Conservation (phyloP, 179 eudicot species). For the Patellifolia procumbens region DNA sequence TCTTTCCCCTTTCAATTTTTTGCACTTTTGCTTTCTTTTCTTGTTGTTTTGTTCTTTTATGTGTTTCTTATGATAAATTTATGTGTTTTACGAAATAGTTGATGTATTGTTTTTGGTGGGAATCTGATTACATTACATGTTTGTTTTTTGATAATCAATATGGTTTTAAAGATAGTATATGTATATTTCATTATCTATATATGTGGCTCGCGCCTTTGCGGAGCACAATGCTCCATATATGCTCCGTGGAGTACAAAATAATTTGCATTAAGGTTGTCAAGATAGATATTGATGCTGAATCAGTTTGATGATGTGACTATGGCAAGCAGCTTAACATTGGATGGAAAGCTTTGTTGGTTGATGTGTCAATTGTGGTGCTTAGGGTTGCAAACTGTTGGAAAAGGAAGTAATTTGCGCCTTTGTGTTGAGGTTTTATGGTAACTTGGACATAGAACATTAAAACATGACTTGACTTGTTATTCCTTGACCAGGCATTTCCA, state of each 20-base stretch:
- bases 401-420: background rate
- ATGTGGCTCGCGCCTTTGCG: too few relatives aligned
- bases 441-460: background rate
- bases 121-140: background rate
- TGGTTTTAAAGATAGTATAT: too few relatives aligned
- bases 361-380: constrained; percentile 1
- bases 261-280: too few relatives aligned
- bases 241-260: too few relatives aligned
- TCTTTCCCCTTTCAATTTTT: background rate
- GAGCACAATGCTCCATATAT: too few relatives aligned
- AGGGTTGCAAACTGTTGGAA: background rate
- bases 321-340: background rate
- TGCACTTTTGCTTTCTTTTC: background rate
- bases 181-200: too few relatives aligned
- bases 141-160: background rate
- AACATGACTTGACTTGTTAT: background rate
- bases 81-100: too few relatives aligned
- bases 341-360: background rate
- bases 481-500: too few relatives aligned
- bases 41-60: background rate
- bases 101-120: too few relatives aligned
- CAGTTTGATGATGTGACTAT: constrained; percentile 1
- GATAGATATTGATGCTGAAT: too few relatives aligned
- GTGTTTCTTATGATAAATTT: constrained; percentile 7
- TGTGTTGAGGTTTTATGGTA: background rate